Evolutionary conservation across 2,329 filamentous ascomycete species (phyloP).

Genomic region (Colletotrichum sp.): DNA sequence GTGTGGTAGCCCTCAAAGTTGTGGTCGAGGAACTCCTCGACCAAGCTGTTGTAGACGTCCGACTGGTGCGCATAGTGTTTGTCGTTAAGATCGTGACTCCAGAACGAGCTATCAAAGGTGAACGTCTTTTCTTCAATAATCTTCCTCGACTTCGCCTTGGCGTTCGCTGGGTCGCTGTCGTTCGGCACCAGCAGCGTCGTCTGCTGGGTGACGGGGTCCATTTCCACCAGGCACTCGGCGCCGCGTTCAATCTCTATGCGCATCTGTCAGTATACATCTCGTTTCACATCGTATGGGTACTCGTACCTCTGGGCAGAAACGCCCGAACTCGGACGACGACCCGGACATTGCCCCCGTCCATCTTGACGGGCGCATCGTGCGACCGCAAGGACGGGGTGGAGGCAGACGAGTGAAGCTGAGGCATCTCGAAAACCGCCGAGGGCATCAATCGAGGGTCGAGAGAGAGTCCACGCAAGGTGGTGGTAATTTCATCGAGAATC

Average conservation of each 20-base stretch:
- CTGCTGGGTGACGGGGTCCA: conserved; percentile 86
- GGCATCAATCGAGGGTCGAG: conserved; percentile 52
- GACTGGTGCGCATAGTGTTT: conserved; percentile 90
- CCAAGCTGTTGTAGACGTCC: conserved; percentile 91
- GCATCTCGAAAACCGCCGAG: conserved; percentile 37
- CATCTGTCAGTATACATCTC: not conserved
- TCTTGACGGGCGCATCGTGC: conserved; percentile 68
- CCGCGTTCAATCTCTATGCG: conserved; percentile 77
- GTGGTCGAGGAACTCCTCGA: conserved; percentile 97
- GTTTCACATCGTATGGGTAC: too few relatives aligned
- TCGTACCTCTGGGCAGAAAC: conserved; percentile 78
- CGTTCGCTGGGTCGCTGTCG: conserved; percentile 55
- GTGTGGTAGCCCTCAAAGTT: conserved; percentile 99
- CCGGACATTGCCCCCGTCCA: conserved; percentile 75
- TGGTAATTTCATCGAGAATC: conserved; percentile 41
- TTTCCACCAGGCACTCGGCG: conserved; percentile 85
- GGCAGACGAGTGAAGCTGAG: conserved; percentile 66
- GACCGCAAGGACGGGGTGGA: conserved; percentile 81
- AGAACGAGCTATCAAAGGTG: conserved; percentile 97
- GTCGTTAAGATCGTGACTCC: conserved; percentile 84
- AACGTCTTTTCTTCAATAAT: conserved; percentile 87
- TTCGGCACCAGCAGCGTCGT: conserved; percentile 80
- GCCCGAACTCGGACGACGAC: conserved; percentile 83
- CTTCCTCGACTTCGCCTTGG: conserved; percentile 71
- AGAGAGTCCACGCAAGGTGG: conserved; percentile 45